Percentiles rank a stretch among this genome's conserved stretches.
Conservation (phyloP, 176 grass and related monocot species). For the Hyparrhenia diplandra region DNA sequence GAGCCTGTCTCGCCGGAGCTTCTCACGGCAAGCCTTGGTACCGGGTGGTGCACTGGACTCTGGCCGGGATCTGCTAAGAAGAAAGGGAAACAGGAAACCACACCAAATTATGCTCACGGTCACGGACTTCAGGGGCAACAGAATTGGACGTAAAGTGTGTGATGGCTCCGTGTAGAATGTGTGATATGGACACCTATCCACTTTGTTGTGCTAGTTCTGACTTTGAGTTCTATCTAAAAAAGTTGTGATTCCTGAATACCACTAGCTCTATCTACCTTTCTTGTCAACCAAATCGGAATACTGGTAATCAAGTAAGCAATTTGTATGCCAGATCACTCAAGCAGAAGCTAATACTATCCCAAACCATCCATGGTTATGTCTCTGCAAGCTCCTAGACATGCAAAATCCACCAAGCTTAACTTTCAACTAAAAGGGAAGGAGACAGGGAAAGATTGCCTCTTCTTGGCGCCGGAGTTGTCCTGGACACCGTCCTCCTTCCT, state of each 20-base stretch:
- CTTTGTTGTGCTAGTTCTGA: background rate
- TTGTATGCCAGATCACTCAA: background rate
- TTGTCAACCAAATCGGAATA: background rate
- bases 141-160: background rate
- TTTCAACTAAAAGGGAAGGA: background rate
- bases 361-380: background rate
- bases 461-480: constrained; percentile 57
- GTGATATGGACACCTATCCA: background rate
- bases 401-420: background rate
- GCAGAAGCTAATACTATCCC: background rate
- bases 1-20: constrained; percentile 82
- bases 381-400: background rate
- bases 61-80: constrained; percentile 51
- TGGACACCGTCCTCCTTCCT: constrained; percentile 46
- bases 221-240: no score
- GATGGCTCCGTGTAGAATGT: background rate
- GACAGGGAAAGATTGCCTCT: constrained; percentile 42
- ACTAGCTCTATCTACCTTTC: background rate
- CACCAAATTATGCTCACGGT: background rate
- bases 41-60: constrained; percentile 76
- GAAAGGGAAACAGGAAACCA: background rate
- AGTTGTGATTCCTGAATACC: background rate
- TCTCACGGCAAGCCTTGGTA: constrained; percentile 93
- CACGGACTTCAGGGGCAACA: background rate
- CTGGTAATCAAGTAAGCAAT: background rate